Percentiles rank a stretch among this genome's conserved stretches.
These are phyloP conservation scores for Cercospora berteroae DNA, from an alignment of 2,329 filamentous ascomycete genomes.

Conservation along the genomic window DNA sequence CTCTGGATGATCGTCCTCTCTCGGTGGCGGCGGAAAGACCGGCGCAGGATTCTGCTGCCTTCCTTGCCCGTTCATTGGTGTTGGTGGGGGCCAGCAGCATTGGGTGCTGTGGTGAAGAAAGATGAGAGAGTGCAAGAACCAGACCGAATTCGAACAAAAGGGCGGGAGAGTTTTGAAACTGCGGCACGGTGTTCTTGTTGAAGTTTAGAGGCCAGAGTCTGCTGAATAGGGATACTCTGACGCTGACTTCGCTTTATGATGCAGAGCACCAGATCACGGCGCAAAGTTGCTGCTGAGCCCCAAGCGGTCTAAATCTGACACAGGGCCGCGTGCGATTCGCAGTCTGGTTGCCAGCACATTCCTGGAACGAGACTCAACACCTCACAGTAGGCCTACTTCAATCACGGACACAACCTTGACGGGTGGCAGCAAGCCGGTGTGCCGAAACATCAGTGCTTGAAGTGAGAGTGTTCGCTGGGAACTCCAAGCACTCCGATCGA, in stretches of 20 bases:
- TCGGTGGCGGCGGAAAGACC: slow-evolving; percentile 7
- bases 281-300: slow-evolving; percentile 8
- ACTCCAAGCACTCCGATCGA: neutral
- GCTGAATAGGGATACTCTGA: slow-evolving; percentile 2
- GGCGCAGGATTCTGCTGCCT: slow-evolving; percentile 13
- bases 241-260: slow-evolving; percentile 5
- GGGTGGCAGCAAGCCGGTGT: slow-evolving; percentile 8
- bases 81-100: neutral
- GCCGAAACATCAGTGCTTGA: slow-evolving; percentile 12
- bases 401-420: slow-evolving; percentile 15
- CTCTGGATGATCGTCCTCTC: neutral
- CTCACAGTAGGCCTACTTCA: neutral
- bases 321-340: slow-evolving; percentile 6
- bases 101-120: neutral
- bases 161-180: neutral
- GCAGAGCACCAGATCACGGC: neutral
- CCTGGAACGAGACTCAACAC: slow-evolving; percentile 10
- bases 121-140: neutral
- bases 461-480: neutral
- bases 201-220: neutral
- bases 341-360: slow-evolving; percentile 6
- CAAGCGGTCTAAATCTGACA: slow-evolving; percentile 3
- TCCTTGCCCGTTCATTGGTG: slow-evolving; percentile 9
- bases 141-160: neutral
- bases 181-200: neutral